phyloP scores from a whole-genome alignment of 441 rosid genomes.

The Populus trichocarpa region DNA sequence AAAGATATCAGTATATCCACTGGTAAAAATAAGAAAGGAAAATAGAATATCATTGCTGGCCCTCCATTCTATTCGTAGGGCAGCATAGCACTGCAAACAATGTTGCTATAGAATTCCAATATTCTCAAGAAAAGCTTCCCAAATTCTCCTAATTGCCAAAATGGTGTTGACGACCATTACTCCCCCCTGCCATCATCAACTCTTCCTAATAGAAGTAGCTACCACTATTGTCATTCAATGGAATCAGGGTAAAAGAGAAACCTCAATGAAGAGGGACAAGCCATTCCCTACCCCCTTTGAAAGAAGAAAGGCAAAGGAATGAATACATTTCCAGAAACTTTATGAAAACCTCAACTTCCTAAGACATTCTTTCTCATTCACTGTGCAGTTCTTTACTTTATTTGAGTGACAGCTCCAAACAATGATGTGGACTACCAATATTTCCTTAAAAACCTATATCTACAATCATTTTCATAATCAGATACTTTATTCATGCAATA shows the following conservation, averaged over 20 bases:
- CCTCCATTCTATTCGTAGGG: not conserved
- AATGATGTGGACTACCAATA: not conserved
- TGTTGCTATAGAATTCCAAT: not conserved
- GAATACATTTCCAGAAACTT: not conserved
- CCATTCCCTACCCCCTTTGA: not conserved
- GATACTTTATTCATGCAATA: not conserved
- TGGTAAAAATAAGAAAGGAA: not conserved
- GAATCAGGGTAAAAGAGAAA: not conserved
- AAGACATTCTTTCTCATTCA: not conserved
- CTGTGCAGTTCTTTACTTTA: not conserved
- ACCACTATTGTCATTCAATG: not conserved
- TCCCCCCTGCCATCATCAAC: not conserved
- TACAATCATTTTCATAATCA: not conserved
- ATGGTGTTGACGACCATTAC: not conserved
- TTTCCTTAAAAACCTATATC: not conserved
- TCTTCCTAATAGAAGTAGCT: not conserved
- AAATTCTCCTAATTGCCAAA: not conserved
- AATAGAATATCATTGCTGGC: not conserved
- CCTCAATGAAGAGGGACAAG: not conserved
- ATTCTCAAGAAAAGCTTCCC: not conserved
- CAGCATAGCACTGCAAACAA: not conserved
- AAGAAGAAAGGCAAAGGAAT: not conserved
- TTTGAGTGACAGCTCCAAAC: not conserved
- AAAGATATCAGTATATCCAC: not conserved
- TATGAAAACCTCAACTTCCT: not conserved